Conservation (phyloP, 2,329 filamentous ascomycete species). For the Incumbomyces lentus region DNA sequence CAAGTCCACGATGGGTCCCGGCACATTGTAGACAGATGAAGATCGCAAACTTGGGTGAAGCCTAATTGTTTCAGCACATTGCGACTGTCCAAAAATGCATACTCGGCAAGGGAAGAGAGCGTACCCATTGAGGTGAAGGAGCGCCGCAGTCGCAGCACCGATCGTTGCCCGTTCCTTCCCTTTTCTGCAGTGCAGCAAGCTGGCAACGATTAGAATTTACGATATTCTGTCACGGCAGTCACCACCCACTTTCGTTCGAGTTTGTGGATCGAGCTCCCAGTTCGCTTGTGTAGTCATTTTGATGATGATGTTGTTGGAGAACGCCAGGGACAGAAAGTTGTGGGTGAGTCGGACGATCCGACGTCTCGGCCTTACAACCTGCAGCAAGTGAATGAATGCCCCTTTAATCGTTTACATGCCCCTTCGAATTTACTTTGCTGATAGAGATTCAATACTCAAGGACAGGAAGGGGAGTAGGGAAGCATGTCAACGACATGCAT, state of each 20-base stretch:
- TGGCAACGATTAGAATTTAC: slow-evolving; percentile 29
- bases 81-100: neutral
- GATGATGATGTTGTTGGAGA: slow-evolving; percentile 6
- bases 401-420: too few relatives aligned
- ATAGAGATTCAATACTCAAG: too few relatives aligned
- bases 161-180: slow-evolving; percentile 62
- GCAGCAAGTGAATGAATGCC: neutral
- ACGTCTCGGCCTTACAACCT: neutral
- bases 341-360: slow-evolving; percentile 2
- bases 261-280: slow-evolving; percentile 99
- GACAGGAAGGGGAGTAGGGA: too few relatives aligned
- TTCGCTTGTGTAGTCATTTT: slow-evolving; percentile 39
- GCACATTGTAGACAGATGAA: slow-evolving; percentile 98
- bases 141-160: slow-evolving; percentile 91
- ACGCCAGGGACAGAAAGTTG: neutral
- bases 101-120: neutral
- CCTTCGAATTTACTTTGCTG: too few relatives aligned
- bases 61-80: slow-evolving; percentile 30
- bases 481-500: too few relatives aligned
- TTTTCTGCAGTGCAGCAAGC: slow-evolving; percentile 86
- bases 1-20: slow-evolving; percentile 84
- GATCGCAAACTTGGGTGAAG: slow-evolving; percentile 89
- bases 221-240: neutral
- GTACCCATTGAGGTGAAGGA: slow-evolving; percentile 92
- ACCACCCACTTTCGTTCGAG: slow-evolving; percentile 69